Evolutionary conservation across 2,329 filamentous ascomycete genomes (phyloP), one percentile per base, ranked within the genome.

Genomic region (Penicillium sp.): DNA sequence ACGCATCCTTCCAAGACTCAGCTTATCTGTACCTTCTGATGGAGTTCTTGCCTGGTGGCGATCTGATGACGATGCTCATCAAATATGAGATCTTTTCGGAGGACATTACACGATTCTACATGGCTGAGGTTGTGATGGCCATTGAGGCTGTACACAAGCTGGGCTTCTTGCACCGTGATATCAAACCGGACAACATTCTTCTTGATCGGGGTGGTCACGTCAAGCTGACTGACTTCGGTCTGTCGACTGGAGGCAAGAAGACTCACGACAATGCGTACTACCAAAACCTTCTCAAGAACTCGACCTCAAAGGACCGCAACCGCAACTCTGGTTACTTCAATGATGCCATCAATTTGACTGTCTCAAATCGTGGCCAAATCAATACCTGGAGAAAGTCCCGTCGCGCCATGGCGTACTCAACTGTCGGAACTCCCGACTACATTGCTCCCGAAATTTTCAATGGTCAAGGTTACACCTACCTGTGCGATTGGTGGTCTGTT

Each of bases 11-110:
- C 80, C 94, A 99, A 75, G 94, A 99, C 71, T 82, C 84, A 42
- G 93, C 94, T 61, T 99, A 96, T 77, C 80, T 99, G 33, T 99
- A 99, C 79, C 94, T 99, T 87, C 81, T 99, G 56, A 99, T 99
- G 94, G 94, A 99, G 76, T 99, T 97, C 76, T 82, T 99, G 73
- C 94, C 94, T 7, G 94, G 94, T 73, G 94, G 94, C 73, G 94
- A 99, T 77, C 75, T 99, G 72, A 99, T 99, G 94, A 99, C 94
- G 3, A 99, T 99, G 94, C 81, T 99, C 63, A 99, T 99, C 79
- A 99, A 97, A 81, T 99, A 99, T 69, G 94, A 99, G 73, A 96
- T 99, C 72, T 99, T 99, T 74, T 95, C 91, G 0, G 93, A 97
- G 73, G 94, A 99, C 63, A 97, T 99, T 62, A 99, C 94, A 28